Evolutionary conservation across 2,329 filamentous ascomycete species (phyloP).

Genomic region (Cladosporium sp.): DNA sequence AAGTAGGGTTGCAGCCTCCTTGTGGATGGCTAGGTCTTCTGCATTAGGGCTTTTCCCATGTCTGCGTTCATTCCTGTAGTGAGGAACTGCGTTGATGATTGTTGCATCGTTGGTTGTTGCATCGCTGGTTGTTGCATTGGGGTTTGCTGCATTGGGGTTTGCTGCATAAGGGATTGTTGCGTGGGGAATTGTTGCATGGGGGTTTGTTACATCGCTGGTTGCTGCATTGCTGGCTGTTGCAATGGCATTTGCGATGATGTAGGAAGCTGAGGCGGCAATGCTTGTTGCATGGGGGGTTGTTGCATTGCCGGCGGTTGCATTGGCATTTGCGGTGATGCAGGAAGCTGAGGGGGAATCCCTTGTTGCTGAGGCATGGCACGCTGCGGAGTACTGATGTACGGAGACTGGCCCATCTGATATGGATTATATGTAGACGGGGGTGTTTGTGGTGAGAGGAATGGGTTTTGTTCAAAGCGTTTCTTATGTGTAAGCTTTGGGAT

Average conservation of each 20-base stretch:
- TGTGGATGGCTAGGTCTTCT: neutral
- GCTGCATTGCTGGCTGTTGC: too few species aligned
- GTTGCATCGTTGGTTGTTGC: neutral
- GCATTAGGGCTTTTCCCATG: neutral
- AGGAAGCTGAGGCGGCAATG: too few species aligned
- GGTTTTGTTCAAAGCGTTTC: neutral
- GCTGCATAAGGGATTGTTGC: too few species aligned
- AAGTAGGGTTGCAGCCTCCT: too few species aligned
- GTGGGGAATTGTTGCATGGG: neutral
- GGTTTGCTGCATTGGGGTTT: too few species aligned
- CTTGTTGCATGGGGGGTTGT: too few species aligned
- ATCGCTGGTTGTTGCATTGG: too few species aligned
- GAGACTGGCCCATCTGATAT: neutral
- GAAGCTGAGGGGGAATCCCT: neutral
- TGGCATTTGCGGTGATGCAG: neutral
- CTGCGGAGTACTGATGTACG: neutral
- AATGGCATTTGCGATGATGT: too few species aligned
- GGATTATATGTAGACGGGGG: neutral
- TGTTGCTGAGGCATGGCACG: neutral
- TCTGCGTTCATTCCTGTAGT: neutral
- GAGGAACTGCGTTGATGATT: neutral
- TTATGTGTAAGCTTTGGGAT: neutral
- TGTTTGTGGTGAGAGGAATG: neutral
- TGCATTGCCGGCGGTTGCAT: too few species aligned
- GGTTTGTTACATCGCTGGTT: neutral